phyloP scores from a whole-genome alignment of 2,329 filamentous ascomycete genomes.

The Alternaria novae-zelandiae region DNA sequence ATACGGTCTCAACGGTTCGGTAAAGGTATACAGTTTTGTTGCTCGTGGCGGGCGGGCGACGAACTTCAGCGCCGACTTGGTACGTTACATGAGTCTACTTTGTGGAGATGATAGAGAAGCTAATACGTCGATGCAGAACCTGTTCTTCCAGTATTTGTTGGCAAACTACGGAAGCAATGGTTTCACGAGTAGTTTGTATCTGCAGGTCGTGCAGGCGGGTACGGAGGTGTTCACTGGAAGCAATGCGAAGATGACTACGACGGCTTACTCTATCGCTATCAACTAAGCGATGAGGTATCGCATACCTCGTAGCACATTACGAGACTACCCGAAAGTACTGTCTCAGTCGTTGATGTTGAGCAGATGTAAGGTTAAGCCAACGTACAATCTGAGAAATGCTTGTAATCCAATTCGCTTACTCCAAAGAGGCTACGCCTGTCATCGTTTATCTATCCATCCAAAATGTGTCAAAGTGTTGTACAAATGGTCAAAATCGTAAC shows the following conservation, averaged over 20 bases:
- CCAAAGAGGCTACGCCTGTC: neutral
- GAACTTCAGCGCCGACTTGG: neutral
- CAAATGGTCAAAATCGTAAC: neutral
- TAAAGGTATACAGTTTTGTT: neutral
- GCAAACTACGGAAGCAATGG: neutral
- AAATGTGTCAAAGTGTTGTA: neutral
- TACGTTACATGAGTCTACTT: neutral
- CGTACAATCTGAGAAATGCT: neutral
- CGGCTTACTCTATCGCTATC: neutral
- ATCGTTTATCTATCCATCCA: neutral
- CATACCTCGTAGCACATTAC: neutral
- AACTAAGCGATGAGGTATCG: neutral
- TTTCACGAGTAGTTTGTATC: neutral
- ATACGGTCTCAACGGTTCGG: neutral
- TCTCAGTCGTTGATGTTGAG: neutral
- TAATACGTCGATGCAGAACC: neutral
- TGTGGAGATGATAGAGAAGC: neutral
- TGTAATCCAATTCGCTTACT: neutral
- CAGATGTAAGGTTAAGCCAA: neutral
- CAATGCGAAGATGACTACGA: neutral
- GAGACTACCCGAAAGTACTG: neutral
- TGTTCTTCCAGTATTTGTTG: neutral
- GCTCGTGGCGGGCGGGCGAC: neutral
- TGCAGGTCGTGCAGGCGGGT: neutral
- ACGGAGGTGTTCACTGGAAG: neutral